These are phyloP conservation scores for Cladosporium sp. DNA, from an alignment of 2,329 filamentous ascomycete species.

Conservation along the genomic window DNA sequence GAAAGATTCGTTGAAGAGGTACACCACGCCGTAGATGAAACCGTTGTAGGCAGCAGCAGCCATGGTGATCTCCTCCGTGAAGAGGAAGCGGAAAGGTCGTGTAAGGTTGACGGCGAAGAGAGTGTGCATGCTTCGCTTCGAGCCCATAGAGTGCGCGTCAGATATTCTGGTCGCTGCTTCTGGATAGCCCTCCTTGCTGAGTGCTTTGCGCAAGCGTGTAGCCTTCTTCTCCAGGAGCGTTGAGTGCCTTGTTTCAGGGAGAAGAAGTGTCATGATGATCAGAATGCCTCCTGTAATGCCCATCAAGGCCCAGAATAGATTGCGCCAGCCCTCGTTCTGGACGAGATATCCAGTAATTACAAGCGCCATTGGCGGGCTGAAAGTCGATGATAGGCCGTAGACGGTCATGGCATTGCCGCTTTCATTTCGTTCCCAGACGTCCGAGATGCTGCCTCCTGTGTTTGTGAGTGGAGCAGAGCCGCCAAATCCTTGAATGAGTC, in stretches of 20 bases:
- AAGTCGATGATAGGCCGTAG: conserved; percentile 39
- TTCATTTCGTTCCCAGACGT: conserved; percentile 49
- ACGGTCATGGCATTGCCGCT: conserved; percentile 46
- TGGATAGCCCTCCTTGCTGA: conserved; percentile 22
- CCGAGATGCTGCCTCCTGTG: conserved; percentile 44
- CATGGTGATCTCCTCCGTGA: conserved; percentile 50
- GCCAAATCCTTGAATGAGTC: conserved; percentile 43
- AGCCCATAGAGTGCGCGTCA: conserved; percentile 27
- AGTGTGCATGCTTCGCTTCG: conserved; percentile 33
- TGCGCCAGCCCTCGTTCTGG: conserved; percentile 23
- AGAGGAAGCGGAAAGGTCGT: conserved; percentile 51
- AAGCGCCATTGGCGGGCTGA: conserved; percentile 38
- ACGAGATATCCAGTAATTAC: conserved; percentile 40
- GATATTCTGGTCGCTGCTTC: conserved; percentile 21
- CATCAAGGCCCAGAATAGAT: conserved; percentile 32
- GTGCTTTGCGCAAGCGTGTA: conserved; percentile 65
- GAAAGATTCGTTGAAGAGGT: conserved; percentile 53
- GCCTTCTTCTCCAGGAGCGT: conserved; percentile 50
- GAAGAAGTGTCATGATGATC: conserved; percentile 30
- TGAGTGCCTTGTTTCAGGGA: conserved; percentile 35
- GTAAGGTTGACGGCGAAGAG: conserved; percentile 46
- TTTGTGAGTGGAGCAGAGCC: conserved; percentile 41
- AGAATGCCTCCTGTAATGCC: conserved; percentile 27
- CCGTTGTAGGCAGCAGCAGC: conserved; percentile 51
- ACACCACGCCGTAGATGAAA: conserved; percentile 51